Evolutionary conservation across 257 asterid species (phyloP).

Genomic region (Marsdenia floribunda): DNA sequence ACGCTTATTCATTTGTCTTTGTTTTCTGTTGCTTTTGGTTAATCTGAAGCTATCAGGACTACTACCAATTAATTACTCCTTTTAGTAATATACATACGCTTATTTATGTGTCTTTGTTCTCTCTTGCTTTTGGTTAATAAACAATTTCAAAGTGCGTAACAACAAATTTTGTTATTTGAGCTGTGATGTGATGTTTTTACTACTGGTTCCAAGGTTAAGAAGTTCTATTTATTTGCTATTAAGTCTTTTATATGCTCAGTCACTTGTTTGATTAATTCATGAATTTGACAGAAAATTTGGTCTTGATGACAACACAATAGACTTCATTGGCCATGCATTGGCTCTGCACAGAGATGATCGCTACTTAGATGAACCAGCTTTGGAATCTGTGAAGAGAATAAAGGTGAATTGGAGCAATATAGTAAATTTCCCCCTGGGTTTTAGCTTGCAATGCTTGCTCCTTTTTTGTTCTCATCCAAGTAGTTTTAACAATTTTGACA

Average conservation of each 20-base stretch:
- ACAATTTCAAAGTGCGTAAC: not conserved
- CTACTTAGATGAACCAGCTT: conserved; percentile 79
- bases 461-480: not conserved
- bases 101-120: not conserved
- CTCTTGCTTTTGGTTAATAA: not conserved
- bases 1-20: not conserved
- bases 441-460: not conserved
- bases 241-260: not conserved
- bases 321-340: conserved; percentile 85
- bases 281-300: conserved; percentile 63
- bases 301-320: conserved; percentile 90
- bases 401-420: conserved; percentile 38
- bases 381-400: conserved; percentile 87
- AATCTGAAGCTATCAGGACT: too few species aligned
- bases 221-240: not conserved
- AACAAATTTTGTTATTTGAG: not conserved
- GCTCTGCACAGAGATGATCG: conserved; percentile 90
- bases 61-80: not conserved
- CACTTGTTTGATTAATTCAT: not conserved
- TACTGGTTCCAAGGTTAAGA: not conserved
- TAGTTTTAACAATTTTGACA: conserved; percentile 27
- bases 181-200: not conserved
- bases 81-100: not conserved
- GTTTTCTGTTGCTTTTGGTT: not conserved
- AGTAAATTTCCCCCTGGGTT: not conserved